These are phyloP conservation scores for Cucurbita pepo DNA, from an alignment of 306 rosid species.

Conservation along the genomic window DNA sequence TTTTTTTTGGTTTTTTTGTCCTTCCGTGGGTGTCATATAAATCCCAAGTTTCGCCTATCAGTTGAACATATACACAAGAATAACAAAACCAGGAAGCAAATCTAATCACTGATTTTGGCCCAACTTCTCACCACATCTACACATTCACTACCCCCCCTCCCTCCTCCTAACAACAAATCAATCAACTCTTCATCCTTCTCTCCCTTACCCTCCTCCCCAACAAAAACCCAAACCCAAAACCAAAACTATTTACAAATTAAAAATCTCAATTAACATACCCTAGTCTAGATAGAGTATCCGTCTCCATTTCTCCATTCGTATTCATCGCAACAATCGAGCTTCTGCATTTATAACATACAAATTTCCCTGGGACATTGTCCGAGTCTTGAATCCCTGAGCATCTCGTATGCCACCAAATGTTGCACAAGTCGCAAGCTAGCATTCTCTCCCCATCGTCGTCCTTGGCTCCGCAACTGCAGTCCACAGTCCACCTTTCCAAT, in stretches of 20 bases:
- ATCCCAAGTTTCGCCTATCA: too few relatives aligned
- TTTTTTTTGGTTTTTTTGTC: too few relatives aligned
- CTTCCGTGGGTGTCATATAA: too few relatives aligned
- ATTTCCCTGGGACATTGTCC: constrained; percentile 51
- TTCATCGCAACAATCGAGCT: not conserved
- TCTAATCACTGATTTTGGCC: not conserved
- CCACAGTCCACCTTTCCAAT: constrained; percentile 88
- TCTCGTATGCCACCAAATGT: constrained; percentile 84
- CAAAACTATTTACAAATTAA: not conserved
- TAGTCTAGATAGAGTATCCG: not conserved
- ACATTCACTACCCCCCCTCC: constrained; percentile 2
- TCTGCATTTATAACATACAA: constrained; percentile 54
- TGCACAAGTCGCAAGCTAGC: constrained; percentile 79
- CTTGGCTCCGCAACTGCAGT: constrained; percentile 79
- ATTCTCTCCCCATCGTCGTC: constrained; percentile 97
- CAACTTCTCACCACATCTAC: not conserved
- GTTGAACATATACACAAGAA: too few relatives aligned
- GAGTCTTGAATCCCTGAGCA: constrained; percentile 63
- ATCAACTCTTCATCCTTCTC: not conserved
- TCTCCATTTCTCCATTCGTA: not conserved
- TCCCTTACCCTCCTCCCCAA: not conserved
- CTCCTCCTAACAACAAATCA: not conserved
- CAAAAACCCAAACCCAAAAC: not conserved
- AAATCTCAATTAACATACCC: not conserved
- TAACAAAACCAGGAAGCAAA: not conserved